Conservation (phyloP, 768 basidiomycete genomes). For the Coprinellus aureogranulatus region DNA sequence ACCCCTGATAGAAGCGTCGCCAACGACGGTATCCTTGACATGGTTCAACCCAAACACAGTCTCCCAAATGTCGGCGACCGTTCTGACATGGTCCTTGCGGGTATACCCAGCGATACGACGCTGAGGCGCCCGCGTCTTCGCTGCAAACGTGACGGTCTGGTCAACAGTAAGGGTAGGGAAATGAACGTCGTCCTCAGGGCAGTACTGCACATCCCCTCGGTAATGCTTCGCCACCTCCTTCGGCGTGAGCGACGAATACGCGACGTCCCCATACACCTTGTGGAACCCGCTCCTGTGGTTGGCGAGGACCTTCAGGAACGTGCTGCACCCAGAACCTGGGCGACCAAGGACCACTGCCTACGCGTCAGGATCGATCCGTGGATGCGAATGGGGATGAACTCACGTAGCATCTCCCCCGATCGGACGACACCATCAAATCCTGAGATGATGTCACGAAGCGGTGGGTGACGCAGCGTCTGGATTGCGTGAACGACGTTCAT, state of each 20-base stretch:
- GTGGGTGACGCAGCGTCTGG: constrained; percentile 53
- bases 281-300: constrained; percentile 73
- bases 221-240: constrained; percentile 60
- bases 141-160: constrained; percentile 70
- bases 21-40: constrained; percentile 69
- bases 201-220: constrained; percentile 80
- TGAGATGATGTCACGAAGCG: constrained; percentile 58
- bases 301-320: constrained; percentile 77
- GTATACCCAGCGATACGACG: constrained; percentile 41
- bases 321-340: constrained; percentile 82
- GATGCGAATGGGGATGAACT: constrained; percentile 28
- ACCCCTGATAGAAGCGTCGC: constrained; percentile 74
- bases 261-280: constrained; percentile 63
- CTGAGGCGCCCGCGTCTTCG: constrained; percentile 65
- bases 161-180: constrained; percentile 81
- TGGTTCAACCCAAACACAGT: constrained; percentile 77
- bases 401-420: constrained; percentile 77
- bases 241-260: constrained; percentile 74
- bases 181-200: constrained; percentile 83
- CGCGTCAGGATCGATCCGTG: background rate
- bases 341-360: constrained; percentile 75
- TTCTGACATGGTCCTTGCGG: constrained; percentile 42
- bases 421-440: constrained; percentile 64
- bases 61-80: constrained; percentile 53
- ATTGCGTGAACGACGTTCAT: constrained; percentile 41